Evolutionary conservation across 371 early-diverging fungal species (phyloP).

Genomic region (Mucor plumbeus): DNA sequence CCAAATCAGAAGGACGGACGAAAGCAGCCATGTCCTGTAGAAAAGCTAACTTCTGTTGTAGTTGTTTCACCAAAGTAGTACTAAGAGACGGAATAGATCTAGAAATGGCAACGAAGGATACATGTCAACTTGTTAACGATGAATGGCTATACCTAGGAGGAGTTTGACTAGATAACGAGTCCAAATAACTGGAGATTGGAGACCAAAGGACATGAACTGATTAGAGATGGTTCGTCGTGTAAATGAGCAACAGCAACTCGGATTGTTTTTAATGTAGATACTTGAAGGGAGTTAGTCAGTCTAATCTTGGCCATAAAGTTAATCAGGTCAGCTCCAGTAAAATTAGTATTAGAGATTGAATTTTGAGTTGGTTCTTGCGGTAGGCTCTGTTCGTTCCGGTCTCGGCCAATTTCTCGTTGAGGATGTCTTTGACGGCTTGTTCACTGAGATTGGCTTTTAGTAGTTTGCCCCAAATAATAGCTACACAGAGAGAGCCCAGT

Average conservation of each 20-base stretch:
- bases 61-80: neutral
- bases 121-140: conserved; percentile 1
- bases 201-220: too few species aligned
- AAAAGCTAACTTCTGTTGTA: neutral
- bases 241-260: too few species aligned
- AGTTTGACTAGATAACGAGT: neutral
- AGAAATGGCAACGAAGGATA: neutral
- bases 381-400: conserved; percentile 6
- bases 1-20: conserved; percentile 20
- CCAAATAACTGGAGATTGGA: too few species aligned
- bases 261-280: neutral
- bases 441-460: neutral
- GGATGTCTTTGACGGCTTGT: neutral
- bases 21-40: conserved; percentile 19
- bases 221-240: too few species aligned
- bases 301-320: too few species aligned
- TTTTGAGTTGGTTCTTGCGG: neutral
- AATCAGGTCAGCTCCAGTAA: too few species aligned
- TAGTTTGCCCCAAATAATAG: conserved; percentile 6
- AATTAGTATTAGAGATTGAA: too few species aligned
- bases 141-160: conserved; percentile 4
- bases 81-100: neutral
- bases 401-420: neutral
- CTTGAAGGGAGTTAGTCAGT: too few species aligned
- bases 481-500: too few species aligned